A percentile compares a stretch with the other conserved stretches of the same genome.
Evolutionary conservation across 306 rosid genomes (phyloP).

Genomic region (Gynostemma pentaphyllum): DNA sequence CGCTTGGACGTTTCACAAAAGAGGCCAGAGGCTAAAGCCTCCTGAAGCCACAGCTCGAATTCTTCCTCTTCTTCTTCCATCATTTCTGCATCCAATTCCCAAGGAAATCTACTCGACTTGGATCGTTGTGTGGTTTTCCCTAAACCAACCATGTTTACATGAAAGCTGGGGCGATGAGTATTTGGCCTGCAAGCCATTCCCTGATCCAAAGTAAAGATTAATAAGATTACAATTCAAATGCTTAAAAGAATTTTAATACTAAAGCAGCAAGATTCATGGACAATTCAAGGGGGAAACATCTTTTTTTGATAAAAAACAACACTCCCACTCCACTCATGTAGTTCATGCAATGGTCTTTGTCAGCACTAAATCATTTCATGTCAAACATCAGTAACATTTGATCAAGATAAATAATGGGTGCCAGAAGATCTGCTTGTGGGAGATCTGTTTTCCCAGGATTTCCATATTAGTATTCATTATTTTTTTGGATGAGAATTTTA

Average conservation of each 20-base stretch:
- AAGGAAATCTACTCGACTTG: slow-evolving; percentile 72
- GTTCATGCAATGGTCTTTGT: no score
- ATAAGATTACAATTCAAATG: neutral
- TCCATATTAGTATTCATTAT: no score
- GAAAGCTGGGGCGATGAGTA: slow-evolving; percentile 93
- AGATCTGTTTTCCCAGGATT: no score
- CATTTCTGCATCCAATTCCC: slow-evolving; percentile 98
- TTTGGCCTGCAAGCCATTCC: slow-evolving; percentile 99
- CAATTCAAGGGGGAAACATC: no score
- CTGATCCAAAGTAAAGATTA: slow-evolving; percentile 23
- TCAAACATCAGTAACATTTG: no score
- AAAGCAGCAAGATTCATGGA: neutral
- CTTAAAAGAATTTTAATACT: neutral
- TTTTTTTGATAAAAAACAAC: no score
- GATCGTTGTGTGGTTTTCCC: slow-evolving; percentile 69
- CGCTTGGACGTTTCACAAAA: slow-evolving; percentile 86
- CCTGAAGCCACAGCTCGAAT: slow-evolving; percentile 89
- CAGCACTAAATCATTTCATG: no score
- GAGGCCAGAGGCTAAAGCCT: slow-evolving; percentile 89
- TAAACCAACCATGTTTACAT: slow-evolving; percentile 94
- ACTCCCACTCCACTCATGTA: no score
- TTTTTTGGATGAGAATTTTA: no score
- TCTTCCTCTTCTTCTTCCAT: slow-evolving; percentile 92
- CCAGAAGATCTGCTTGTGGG: no score
- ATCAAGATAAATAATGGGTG: no score